Base-by-base conservation (phyloP, 2,329 filamentous ascomycete genomes). In the Neofusicoccum sp. region DNA sequence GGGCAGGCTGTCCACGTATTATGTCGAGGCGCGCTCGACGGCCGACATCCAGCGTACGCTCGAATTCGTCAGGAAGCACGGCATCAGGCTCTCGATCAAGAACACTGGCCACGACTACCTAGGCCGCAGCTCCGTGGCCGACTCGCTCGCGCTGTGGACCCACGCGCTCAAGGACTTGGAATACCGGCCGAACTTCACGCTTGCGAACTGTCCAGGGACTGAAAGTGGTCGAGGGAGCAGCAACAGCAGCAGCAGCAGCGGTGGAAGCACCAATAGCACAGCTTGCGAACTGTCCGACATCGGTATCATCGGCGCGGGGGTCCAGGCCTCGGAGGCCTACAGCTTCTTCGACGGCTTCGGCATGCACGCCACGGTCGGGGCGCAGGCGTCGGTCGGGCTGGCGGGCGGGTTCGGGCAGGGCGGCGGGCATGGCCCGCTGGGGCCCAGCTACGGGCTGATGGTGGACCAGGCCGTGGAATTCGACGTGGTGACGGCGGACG, bases 361-460 rank as follows among this genome's bases (percentile, higher is more conserved):
- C 11, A 63, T 63, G 61, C 33, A 63, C 31, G 49, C 58, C n/a
- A 56, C 52, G 11, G 37, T 56, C 28, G 68, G 58, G 22, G 58
- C 58, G 5, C 29, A 52, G 8, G 47, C 8, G 28, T 75, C 74
- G 59, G 76, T 79, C 28, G 75, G 76, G 14, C 74, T 77, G 64
- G 76, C 70, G 8, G 79, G 78, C n/a, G 78, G 78, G 1, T 80
- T 78, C 63, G 73, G 76, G 29, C 76, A 78, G 62, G 77, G 77
- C 43, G 80, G 77, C 54, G 80, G 79, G 6, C 77, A 81, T 62
- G 78, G 78, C 2, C 76, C 78, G 0, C 63, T 81, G 31, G 68
- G 73, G 4, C 67, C 68, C 12, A 71, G 73, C 9, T 75, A 77
- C 34, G 77, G 76, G 1, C 72, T 78, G 69, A 74, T 71, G 36